Evolutionary conservation across 768 basidiomycete species (phyloP).

Genomic region (Tylopilus plumbeoviolaceoides): DNA sequence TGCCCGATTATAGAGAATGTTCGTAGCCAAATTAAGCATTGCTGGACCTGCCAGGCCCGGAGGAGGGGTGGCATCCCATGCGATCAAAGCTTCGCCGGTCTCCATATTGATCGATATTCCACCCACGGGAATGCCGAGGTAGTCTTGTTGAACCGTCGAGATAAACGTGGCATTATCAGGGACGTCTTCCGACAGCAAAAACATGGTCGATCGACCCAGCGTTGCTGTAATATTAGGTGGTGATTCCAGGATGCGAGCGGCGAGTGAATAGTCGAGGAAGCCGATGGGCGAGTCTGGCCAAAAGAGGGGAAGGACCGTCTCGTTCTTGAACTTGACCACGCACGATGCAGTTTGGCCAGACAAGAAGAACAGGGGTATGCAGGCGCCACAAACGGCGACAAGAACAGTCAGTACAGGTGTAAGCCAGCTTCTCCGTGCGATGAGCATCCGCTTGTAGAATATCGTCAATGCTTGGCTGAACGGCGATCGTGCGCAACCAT

Average conservation of each 20-base stretch:
- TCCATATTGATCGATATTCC: slow-evolving; percentile 60
- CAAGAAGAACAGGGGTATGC: slow-evolving; percentile 67
- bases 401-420: slow-evolving; percentile 51
- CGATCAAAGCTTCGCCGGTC: slow-evolving; percentile 51
- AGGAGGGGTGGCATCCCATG: slow-evolving; percentile 63
- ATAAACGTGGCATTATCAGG: slow-evolving; percentile 59
- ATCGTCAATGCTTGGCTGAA: slow-evolving; percentile 67
- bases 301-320: slow-evolving; percentile 46
- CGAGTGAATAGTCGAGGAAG: too few species aligned
- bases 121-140: slow-evolving; percentile 53
- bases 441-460: slow-evolving; percentile 64
- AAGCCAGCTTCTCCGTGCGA: slow-evolving; percentile 47
- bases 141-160: slow-evolving; percentile 46
- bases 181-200: slow-evolving; percentile 39
- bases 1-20: slow-evolving; percentile 61
- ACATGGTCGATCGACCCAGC: slow-evolving; percentile 40
- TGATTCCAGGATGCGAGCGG: slow-evolving; percentile 42
- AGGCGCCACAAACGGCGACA: slow-evolving; percentile 57
- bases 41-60: slow-evolving; percentile 56
- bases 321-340: slow-evolving; percentile 34
- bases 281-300: slow-evolving; percentile 46
- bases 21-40: slow-evolving; percentile 65
- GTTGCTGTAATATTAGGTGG: slow-evolving; percentile 50
- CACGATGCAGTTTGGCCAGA: slow-evolving; percentile 50
- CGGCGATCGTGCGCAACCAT: slow-evolving; percentile 52